phyloP scores from a whole-genome alignment of 495 filamentous ascomycete genomes.

The Penicillium bialowiezense region DNA sequence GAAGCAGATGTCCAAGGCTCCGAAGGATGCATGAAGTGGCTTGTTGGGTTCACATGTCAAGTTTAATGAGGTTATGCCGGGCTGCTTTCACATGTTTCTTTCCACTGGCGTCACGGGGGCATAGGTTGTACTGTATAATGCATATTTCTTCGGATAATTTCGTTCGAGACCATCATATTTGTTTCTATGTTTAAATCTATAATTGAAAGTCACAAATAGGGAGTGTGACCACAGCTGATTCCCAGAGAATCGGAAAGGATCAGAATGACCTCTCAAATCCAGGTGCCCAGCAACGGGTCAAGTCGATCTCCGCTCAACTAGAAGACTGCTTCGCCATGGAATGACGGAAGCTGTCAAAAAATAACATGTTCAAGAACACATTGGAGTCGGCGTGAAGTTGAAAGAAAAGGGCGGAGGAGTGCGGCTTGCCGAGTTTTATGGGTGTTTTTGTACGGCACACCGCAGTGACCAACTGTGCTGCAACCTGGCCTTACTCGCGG shows the following conservation, averaged over 20 bases:
- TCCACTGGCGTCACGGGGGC: constrained; percentile 16
- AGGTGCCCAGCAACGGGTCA: constrained; percentile 78
- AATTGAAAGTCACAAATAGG: neutral
- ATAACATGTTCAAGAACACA: constrained; percentile 48
- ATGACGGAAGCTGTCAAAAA: constrained; percentile 53
- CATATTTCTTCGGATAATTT: constrained; percentile 3
- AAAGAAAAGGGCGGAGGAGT: constrained; percentile 30
- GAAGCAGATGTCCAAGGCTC: constrained; percentile 55
- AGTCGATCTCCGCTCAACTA: constrained; percentile 65
- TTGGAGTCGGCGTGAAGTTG: constrained; percentile 50
- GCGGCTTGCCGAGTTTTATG: constrained; percentile 33
- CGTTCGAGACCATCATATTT: neutral
- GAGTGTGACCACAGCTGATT: constrained; percentile 79
- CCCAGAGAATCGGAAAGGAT: constrained; percentile 63
- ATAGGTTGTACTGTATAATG: constrained; percentile 24
- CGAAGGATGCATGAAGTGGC: constrained; percentile 23
- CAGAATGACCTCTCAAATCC: constrained; percentile 67
- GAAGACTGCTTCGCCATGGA: constrained; percentile 59
- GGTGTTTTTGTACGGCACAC: constrained; percentile 32
- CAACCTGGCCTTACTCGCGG: constrained; percentile 49
- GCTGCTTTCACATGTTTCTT: constrained; percentile 6
- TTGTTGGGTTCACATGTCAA: constrained; percentile 8
- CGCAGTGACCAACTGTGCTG: constrained; percentile 38
- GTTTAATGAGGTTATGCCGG: constrained; percentile 34
- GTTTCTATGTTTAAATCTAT: neutral